Evolutionary conservation across 116 monocot genomes (phyloP), one percentile per base, ranked within the genome.

Genomic region (Trichopus zeylanicus): DNA sequence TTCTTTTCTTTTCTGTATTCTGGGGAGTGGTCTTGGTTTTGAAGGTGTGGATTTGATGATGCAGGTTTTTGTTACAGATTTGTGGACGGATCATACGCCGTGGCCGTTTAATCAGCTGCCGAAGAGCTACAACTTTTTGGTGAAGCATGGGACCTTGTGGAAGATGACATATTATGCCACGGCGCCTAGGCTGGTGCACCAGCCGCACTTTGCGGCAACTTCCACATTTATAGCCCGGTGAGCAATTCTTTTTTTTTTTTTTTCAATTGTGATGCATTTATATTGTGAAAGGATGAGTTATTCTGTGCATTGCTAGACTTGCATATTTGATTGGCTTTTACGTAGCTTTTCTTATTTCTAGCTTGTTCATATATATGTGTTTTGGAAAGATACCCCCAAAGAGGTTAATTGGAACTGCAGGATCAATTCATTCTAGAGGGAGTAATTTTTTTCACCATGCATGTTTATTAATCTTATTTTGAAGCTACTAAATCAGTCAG

Each of bases 61-160:
- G n/a, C 71, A 93, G 92, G 81, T 93, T 20, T 87, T 84, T 73
- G 82, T 98, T 34, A 98, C 91, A 25, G 98, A 98, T 78, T 67
- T 98, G 53, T 98, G 98, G 98, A 82, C 91, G 4, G 91, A 98
- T 39, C 98, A 98, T 62, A 98, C 98, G 1, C 98, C 98, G 20
- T 98, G 98, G 98, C 98, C 98, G 24, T 98, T 98, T 49, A 98
- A 97, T 57, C 98, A 91, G 56, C 69, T 98, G 62, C 98, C 91
- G 1, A 79, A 87, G 71, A 98, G 98, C 63, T 98, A 98, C 33
- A 98, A 77, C 54, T 98, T 98, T 71, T 75, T 98, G 80, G 98
- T 98, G 26, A 98, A 98, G 58, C 91, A 98, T 70, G 88, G 85
- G 7, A 55, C 98, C 27, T 54, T 91, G 55, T 98, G 98, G 98